phyloP scores from a whole-genome alignment of 768 basidiomycete species.

The Tulasnella sp. region DNA sequence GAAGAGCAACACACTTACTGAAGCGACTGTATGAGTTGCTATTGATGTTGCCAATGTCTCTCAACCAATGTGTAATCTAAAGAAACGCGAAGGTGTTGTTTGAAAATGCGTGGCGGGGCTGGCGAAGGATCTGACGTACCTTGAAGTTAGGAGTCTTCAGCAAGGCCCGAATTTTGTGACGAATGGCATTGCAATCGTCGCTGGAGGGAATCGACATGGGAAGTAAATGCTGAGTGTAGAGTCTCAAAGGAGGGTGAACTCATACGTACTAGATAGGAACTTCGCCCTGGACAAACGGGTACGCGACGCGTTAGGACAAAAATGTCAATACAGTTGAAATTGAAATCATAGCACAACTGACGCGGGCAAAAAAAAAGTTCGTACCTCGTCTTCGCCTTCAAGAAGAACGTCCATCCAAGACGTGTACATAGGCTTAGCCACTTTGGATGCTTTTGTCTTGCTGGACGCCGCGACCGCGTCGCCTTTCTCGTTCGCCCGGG shows the following conservation, averaged over 20 bases:
- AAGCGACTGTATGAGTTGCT: slow-evolving; percentile 35
- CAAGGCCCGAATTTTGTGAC: slow-evolving; percentile 34
- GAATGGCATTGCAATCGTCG: slow-evolving; percentile 37
- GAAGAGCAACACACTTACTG: slow-evolving; percentile 25
- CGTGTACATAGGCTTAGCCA: slow-evolving; percentile 12
- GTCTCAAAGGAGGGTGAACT: background rate
- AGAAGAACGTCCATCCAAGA: slow-evolving; percentile 26
- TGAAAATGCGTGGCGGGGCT: background rate
- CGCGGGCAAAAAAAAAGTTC: background rate
- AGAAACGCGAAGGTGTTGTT: background rate
- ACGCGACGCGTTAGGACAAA: background rate
- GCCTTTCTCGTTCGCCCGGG: slow-evolving; percentile 12
- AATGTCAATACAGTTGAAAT: background rate
- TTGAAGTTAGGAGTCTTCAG: slow-evolving; percentile 35
- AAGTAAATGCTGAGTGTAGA: background rate
- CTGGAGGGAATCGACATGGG: slow-evolving; percentile 22
- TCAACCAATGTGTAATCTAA: slow-evolving; percentile 34
- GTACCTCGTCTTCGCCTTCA: slow-evolving; percentile 34
- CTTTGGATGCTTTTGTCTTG: slow-evolving; percentile 21
- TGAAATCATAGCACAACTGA: background rate
- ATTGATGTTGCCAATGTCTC: slow-evolving; percentile 37
- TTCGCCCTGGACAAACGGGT: slow-evolving; percentile 16
- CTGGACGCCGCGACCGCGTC: slow-evolving; percentile 18
- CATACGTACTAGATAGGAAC: slow-evolving; percentile 25
- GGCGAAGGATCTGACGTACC: slow-evolving; percentile 19